These are phyloP conservation scores for Fagus crenata DNA, from an alignment of 306 rosid species.

Conservation along the genomic window DNA sequence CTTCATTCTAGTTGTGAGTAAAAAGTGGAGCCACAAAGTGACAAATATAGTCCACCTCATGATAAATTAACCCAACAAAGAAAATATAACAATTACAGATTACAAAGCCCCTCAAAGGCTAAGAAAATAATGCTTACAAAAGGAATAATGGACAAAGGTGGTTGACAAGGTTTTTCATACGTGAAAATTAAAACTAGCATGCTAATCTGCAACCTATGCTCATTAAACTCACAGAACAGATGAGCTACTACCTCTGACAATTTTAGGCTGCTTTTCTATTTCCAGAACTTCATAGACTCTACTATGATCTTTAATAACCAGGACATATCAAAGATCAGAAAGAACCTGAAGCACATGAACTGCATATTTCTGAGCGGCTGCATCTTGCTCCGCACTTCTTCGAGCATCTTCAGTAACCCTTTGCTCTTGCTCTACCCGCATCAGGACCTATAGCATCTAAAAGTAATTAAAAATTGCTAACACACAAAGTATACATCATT, in stretches of 20 bases:
- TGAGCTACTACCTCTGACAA: too few relatives aligned
- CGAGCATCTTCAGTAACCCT: slow-evolving; percentile 85
- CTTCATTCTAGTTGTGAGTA: not conserved
- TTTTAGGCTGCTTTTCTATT: too few relatives aligned
- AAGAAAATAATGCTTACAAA: not conserved
- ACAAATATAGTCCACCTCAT: not conserved
- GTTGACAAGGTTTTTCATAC: too few relatives aligned
- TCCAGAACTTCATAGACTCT: not conserved
- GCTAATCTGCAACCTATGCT: too few relatives aligned
- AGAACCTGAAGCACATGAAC: slow-evolving; percentile 77
- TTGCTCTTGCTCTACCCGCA: slow-evolving; percentile 81
- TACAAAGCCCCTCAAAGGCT: not conserved
- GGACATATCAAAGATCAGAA: slow-evolving; percentile 20
- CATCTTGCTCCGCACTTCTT: slow-evolving; percentile 75
- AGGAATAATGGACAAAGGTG: too few relatives aligned
- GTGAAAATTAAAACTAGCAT: too few relatives aligned
- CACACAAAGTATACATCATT: slow-evolving; percentile 20
- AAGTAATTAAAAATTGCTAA: slow-evolving; percentile 30
- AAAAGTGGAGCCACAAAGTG: not conserved
- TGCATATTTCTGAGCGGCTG: slow-evolving; percentile 68
- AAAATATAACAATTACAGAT: not conserved
- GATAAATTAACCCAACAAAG: not conserved
- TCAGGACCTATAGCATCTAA: slow-evolving; percentile 52
- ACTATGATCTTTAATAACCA: slow-evolving; percentile 19
- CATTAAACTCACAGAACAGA: too few relatives aligned